Conservation (phyloP, 2,329 filamentous ascomycete genomes). For the Neopestalotiopsis rosae region DNA sequence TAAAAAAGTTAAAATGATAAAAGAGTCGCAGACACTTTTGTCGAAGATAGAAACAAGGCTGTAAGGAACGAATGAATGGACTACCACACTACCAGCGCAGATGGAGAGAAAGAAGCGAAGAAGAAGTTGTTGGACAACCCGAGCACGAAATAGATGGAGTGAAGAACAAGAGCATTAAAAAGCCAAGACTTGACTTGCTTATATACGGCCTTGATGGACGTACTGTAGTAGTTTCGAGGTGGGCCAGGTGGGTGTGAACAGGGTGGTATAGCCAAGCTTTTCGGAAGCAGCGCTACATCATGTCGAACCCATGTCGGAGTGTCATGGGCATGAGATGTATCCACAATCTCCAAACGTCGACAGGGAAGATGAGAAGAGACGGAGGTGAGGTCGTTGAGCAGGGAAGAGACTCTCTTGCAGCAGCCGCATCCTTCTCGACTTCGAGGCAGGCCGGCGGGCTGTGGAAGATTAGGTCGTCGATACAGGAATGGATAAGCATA, state of each 20-base stretch:
- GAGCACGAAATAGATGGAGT: slow-evolving; percentile 33
- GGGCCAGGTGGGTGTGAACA: slow-evolving; percentile 28
- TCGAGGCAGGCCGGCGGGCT: slow-evolving; percentile 25
- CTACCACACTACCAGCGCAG: slow-evolving; percentile 54
- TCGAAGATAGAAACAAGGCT: slow-evolving; percentile 38
- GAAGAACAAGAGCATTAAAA: slow-evolving; percentile 35
- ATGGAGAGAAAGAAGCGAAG: slow-evolving; percentile 45
- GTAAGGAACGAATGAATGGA: slow-evolving; percentile 51
- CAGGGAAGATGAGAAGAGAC: slow-evolving; percentile 37
- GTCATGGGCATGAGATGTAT: slow-evolving; percentile 38
- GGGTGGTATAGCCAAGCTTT: slow-evolving; percentile 27
- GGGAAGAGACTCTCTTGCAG: slow-evolving; percentile 33
- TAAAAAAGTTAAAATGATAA: slow-evolving; percentile 40
- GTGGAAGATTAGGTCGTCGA: background rate
- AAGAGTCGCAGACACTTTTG: slow-evolving; percentile 48
- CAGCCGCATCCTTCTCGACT: slow-evolving; percentile 19
- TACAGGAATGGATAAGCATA: slow-evolving; percentile 23
- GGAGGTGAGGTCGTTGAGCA: slow-evolving; percentile 29
- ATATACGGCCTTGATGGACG: slow-evolving; percentile 36
- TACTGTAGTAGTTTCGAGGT: slow-evolving; percentile 26
- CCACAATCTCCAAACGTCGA: slow-evolving; percentile 48
- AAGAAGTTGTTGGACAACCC: slow-evolving; percentile 31
- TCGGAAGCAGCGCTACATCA: slow-evolving; percentile 36
- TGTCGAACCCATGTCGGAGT: slow-evolving; percentile 29
- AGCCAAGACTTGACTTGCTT: slow-evolving; percentile 48